Evolutionary conservation across 192 early-diverging fungal species (phyloP).

Genomic region (Mortierella antarctica): DNA sequence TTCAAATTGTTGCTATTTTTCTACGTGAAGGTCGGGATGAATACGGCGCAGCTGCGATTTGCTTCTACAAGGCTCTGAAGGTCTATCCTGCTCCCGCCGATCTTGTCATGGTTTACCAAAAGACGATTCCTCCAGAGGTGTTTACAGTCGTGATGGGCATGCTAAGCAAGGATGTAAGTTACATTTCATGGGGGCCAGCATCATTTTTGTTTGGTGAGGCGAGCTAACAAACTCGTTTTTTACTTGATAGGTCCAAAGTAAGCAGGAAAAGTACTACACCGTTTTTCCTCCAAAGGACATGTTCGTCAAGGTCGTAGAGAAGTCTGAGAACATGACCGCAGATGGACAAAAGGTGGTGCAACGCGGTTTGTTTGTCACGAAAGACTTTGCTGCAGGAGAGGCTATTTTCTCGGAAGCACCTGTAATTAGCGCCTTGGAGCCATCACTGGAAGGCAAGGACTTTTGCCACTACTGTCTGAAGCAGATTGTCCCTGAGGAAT

Average conservation of each 20-base stretch:
- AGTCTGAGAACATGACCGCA: slow-evolving; percentile 58
- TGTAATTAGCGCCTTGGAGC: slow-evolving; percentile 74
- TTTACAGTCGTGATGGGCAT: slow-evolving; percentile 91
- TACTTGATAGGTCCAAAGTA: slow-evolving; percentile 62
- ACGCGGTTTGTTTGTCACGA: slow-evolving; percentile 76
- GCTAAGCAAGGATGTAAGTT: slow-evolving; percentile 83
- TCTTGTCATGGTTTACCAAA: slow-evolving; percentile 95
- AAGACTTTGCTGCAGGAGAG: slow-evolving; percentile 79
- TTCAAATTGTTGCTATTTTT: background rate
- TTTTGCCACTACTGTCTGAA: slow-evolving; percentile 83
- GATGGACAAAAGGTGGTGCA: slow-evolving; percentile 69
- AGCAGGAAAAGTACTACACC: slow-evolving; percentile 82
- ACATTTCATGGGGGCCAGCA: background rate
- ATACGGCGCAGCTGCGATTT: slow-evolving; percentile 81
- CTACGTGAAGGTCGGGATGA: slow-evolving; percentile 60
- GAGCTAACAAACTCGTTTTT: background rate
- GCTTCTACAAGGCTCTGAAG: slow-evolving; percentile 91
- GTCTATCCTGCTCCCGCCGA: slow-evolving; percentile 97
- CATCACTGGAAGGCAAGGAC: slow-evolving; percentile 70
- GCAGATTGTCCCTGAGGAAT: slow-evolving; percentile 48
- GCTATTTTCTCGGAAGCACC: slow-evolving; percentile 79
- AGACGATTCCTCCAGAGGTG: slow-evolving; percentile 88
- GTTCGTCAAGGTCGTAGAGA: slow-evolving; percentile 79
- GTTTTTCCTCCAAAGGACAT: slow-evolving; percentile 81
- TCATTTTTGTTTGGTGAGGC: background rate